phyloP scores from a whole-genome alignment of 371 early-diverging fungal genomes.

The Mortierella sp. region DNA sequence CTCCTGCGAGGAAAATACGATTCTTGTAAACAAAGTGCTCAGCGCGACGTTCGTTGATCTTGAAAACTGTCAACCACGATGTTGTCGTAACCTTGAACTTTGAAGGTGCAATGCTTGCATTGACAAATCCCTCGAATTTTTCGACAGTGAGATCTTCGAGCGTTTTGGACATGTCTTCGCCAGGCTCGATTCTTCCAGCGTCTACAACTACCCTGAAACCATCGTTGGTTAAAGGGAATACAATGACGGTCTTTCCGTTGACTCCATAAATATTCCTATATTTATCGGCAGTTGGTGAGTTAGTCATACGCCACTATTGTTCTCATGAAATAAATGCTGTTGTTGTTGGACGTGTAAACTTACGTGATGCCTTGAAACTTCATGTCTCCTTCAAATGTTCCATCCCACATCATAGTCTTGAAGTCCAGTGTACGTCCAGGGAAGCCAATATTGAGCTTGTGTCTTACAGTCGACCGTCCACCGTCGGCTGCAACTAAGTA shows the following conservation, averaged over 20 bases:
- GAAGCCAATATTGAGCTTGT: constrained; percentile 43
- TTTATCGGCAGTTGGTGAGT: too few relatives aligned
- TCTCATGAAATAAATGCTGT: too few relatives aligned
- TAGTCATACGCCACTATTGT: too few relatives aligned
- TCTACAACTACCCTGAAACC: constrained; percentile 16
- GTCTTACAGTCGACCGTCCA: constrained; percentile 50
- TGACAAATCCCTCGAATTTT: constrained; percentile 1
- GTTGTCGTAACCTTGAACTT: constrained; percentile 28
- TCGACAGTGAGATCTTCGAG: background rate
- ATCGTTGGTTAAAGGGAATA: constrained; percentile 27
- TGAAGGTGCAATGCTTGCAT: constrained; percentile 11
- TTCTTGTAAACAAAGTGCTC: constrained; percentile 34
- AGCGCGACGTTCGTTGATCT: constrained; percentile 51
- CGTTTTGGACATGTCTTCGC: constrained; percentile 23
- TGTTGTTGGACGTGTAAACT: constrained; percentile 8
- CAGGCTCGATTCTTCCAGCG: constrained; percentile 13
- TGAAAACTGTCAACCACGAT: constrained; percentile 35
- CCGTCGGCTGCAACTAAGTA: constrained; percentile 59
- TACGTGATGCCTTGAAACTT: constrained; percentile 23
- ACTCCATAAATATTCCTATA: constrained; percentile 21
- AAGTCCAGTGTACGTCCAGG: constrained; percentile 27
- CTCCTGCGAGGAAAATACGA: constrained; percentile 60
- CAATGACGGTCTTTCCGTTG: constrained; percentile 11
- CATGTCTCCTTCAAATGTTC: constrained; percentile 20
- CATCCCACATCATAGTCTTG: constrained; percentile 30